Percentiles rank a stretch among this genome's conserved stretches.
Conservation (phyloP, 2,329 filamentous ascomycete species). For the Penicillium sp. region DNA sequence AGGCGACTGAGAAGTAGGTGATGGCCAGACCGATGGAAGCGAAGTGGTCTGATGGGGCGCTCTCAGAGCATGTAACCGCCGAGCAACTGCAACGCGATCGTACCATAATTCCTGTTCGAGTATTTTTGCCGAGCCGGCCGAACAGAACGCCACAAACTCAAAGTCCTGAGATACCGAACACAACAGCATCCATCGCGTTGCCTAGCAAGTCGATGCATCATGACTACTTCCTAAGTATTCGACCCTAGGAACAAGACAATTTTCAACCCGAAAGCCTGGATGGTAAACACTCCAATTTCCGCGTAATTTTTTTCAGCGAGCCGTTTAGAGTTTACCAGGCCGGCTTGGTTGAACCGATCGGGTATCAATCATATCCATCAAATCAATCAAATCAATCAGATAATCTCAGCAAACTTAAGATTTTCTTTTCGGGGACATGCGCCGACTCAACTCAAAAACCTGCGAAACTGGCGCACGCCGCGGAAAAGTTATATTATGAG, state of each 20-base stretch:
- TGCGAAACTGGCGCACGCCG: not conserved
- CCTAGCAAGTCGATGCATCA: not conserved
- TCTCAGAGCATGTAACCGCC: not conserved
- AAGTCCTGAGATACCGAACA: not conserved
- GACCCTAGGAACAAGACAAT: not conserved
- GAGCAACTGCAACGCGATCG: not conserved
- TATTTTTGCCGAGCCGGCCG: not conserved
- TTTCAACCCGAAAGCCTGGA: not conserved
- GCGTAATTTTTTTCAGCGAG: not conserved
- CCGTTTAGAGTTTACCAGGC: not conserved
- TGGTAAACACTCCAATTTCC: not conserved
- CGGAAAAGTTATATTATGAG: not conserved
- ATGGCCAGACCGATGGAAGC: not conserved
- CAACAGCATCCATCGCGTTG: not conserved
- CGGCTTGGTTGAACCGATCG: not conserved
- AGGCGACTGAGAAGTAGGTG: constrained; percentile 9
- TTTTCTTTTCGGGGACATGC: not conserved
- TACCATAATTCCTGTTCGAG: not conserved
- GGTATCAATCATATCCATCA: constrained; percentile 8
- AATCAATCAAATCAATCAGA: constrained; percentile 13
- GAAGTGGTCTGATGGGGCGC: not conserved
- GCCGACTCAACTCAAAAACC: not conserved
- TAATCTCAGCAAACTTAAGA: not conserved
- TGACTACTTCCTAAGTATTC: not conserved
- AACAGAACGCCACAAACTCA: not conserved